phyloP scores from a whole-genome alignment of 2,329 filamentous ascomycete genomes.

The Phoma sp. region DNA sequence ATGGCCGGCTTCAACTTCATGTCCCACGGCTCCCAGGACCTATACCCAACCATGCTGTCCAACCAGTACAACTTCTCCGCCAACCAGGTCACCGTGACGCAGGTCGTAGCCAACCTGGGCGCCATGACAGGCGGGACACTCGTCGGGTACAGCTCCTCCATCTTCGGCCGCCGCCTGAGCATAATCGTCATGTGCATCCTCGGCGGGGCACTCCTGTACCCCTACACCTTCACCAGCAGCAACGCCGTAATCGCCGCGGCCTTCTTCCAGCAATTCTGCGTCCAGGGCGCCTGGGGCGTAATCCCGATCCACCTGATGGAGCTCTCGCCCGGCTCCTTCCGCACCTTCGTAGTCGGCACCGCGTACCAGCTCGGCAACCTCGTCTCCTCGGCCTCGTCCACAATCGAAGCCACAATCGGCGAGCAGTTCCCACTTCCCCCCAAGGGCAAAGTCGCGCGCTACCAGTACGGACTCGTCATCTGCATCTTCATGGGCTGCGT shows the following conservation, averaged over 20 bases:
- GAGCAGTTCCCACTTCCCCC: conserved; percentile 74
- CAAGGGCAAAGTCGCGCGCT: conserved; percentile 44
- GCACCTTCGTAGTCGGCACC: conserved; percentile 77
- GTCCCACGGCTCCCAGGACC: conserved; percentile 76
- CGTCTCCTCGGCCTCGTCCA: conserved; percentile 70
- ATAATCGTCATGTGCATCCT: conserved; percentile 60
- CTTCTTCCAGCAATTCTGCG: conserved; percentile 73
- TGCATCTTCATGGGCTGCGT: conserved; percentile 92
- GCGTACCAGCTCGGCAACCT: conserved; percentile 81
- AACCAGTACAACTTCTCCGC: conserved; percentile 64
- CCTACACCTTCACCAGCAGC: conserved; percentile 73
- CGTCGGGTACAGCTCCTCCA: conserved; percentile 54
- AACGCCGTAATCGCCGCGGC: conserved; percentile 75
- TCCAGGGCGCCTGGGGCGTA: conserved; percentile 53
- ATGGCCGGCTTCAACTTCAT: conserved; percentile 96
- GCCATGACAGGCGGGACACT: conserved; percentile 56
- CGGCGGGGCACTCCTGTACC: conserved; percentile 81
- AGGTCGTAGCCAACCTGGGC: conserved; percentile 59
- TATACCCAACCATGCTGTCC: conserved; percentile 66
- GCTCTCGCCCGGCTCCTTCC: conserved; percentile 72
- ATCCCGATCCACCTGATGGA: conserved; percentile 77
- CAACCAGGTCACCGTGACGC: conserved; percentile 56
- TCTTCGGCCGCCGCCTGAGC: conserved; percentile 55
- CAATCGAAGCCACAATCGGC: conserved; percentile 77
- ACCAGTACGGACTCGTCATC: conserved; percentile 79